phyloP scores from a whole-genome alignment of 495 filamentous ascomycete genomes.

The Neurospora sp. region DNA sequence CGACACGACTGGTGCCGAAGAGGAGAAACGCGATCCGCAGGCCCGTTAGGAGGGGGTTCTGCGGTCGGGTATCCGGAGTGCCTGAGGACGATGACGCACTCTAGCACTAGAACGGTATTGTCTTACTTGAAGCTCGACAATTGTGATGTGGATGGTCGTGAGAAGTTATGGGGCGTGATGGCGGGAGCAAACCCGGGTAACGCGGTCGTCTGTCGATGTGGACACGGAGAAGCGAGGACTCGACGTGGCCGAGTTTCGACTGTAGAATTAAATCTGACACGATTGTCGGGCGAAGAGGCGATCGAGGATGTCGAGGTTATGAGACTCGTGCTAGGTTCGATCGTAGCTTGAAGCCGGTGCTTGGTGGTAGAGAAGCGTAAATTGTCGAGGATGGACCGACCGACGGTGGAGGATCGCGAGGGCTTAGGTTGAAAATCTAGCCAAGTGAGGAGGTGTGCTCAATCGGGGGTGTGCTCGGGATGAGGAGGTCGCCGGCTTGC shows the following conservation, averaged over 20 bases:
- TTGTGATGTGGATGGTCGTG: neutral
- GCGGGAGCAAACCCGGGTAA: neutral
- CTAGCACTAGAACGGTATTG: neutral
- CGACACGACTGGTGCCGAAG: neutral
- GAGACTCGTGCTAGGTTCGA: neutral
- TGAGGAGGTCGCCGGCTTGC: neutral
- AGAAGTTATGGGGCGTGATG: neutral
- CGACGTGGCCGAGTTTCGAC: neutral
- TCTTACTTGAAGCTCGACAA: neutral
- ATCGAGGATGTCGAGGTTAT: neutral
- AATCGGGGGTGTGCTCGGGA: neutral
- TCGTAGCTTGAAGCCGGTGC: neutral
- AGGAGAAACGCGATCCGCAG: neutral
- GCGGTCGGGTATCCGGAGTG: neutral
- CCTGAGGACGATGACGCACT: neutral
- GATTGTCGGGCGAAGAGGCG: neutral
- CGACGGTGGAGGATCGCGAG: neutral
- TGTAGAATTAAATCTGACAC: neutral
- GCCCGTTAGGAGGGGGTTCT: neutral
- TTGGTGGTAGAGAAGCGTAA: neutral
- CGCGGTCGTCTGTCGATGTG: neutral
- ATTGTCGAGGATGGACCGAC: neutral
- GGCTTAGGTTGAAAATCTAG: neutral
- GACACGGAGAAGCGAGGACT: neutral
- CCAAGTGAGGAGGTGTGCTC: neutral